Evolutionary conservation across 164 flowering plant species (phyloP).

Genomic region (Hamamelis virginiana): DNA sequence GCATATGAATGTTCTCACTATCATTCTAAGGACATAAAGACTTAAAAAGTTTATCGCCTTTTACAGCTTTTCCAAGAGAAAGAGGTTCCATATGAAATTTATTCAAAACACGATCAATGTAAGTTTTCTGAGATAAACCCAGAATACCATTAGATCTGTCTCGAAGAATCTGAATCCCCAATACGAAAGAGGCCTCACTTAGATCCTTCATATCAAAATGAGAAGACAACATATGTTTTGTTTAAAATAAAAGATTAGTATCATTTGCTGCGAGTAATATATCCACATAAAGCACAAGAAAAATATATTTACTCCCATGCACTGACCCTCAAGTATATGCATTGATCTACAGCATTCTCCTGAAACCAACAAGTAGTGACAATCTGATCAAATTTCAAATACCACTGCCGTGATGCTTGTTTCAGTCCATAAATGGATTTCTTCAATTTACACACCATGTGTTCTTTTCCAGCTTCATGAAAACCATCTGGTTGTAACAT

Average conservation of each 20-base stretch:
- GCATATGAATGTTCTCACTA: no score
- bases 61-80: no score
- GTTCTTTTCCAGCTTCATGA: no score
- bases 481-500: not conserved
- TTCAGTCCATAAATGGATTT: not conserved
- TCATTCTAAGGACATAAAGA: no score
- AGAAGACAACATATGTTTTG: not conserved
- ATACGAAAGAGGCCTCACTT: not conserved
- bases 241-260: not conserved
- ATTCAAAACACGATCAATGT: no score
- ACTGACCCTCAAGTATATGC: not conserved
- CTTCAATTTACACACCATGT: not conserved
- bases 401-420: no score
- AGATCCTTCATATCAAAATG: conserved; percentile 3
- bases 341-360: not conserved
- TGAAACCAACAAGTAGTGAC: not conserved
- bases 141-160: no score
- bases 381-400: not conserved
- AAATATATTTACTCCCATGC: not conserved
- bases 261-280: not conserved
- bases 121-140: no score
- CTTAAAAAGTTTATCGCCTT: no score
- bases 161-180: no score
- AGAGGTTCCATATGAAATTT: no score
- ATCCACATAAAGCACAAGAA: conserved; percentile 2